Conservation (phyloP, 179 eudicot genomes). For the Corrigiola litoralis region DNA sequence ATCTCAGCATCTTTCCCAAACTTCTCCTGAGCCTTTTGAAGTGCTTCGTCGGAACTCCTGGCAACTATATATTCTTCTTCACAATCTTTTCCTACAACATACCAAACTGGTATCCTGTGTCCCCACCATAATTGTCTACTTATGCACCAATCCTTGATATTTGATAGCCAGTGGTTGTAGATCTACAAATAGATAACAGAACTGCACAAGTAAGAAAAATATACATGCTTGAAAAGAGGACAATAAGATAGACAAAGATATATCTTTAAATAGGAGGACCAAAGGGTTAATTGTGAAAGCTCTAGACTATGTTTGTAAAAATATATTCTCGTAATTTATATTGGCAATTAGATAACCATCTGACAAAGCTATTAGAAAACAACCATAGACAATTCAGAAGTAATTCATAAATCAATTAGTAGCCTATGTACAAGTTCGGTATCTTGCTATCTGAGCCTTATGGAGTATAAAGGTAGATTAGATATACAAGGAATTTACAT, state of each 20-base stretch:
- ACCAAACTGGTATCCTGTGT: constrained; percentile 99
- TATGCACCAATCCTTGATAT: constrained; percentile 99
- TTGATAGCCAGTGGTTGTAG: constrained; percentile 93
- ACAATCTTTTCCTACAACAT: constrained; percentile 73
- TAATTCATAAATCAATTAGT: too few species aligned
- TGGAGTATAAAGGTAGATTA: too few species aligned
- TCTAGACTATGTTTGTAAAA: too few species aligned
- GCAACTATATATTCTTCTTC: constrained; percentile 98
- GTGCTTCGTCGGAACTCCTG: constrained; percentile 70
- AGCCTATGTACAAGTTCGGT: too few species aligned
- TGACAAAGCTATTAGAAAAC: too few species aligned
- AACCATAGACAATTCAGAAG: too few species aligned
- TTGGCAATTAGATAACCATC: too few species aligned
- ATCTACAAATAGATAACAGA: constrained; percentile 43
- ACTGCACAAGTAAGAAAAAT: constrained; percentile 21
- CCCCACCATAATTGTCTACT: constrained; percentile 99
- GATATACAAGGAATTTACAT: too few species aligned
- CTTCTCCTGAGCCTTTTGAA: constrained; percentile 64
- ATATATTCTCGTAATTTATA: too few species aligned
- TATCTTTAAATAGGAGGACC: background rate
- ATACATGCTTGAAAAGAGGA: background rate
- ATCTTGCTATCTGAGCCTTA: too few species aligned
- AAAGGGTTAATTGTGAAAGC: too few species aligned
- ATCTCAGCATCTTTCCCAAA: constrained; percentile 75
- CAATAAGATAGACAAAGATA: background rate